Percentiles rank a stretch among this genome's conserved stretches.
phyloP scores from a whole-genome alignment of 495 filamentous ascomycete genomes.

The Annulohypoxylon stygium region DNA sequence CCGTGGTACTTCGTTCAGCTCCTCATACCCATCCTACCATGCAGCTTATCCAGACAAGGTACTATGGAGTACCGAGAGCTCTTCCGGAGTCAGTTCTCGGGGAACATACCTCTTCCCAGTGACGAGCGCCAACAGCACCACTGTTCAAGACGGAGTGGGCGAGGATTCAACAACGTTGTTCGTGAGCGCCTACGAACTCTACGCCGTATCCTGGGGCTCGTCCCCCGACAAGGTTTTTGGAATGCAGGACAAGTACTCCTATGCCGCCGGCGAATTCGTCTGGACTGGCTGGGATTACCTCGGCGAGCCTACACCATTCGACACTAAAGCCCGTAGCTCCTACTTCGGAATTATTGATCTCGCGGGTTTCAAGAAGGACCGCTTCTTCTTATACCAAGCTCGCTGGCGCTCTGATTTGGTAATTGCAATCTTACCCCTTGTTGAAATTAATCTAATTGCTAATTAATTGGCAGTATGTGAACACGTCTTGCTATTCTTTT shows the following conservation, averaged over 20 bases:
- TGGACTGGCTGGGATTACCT: slow-evolving; percentile 67
- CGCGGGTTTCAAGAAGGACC: slow-evolving; percentile 66
- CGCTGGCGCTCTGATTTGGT: slow-evolving; percentile 59
- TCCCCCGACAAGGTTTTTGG: slow-evolving; percentile 64
- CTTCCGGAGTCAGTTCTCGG: slow-evolving; percentile 58
- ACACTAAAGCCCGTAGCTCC: slow-evolving; percentile 56
- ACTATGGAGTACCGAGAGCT: slow-evolving; percentile 59
- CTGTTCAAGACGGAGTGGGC: slow-evolving; percentile 45
- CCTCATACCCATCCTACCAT: slow-evolving; percentile 56
- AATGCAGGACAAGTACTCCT: slow-evolving; percentile 59
- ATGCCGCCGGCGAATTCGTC: slow-evolving; percentile 63
- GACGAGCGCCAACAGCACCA: slow-evolving; percentile 49
- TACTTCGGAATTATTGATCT: slow-evolving; percentile 65
- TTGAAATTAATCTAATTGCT: slow-evolving; percentile 10
- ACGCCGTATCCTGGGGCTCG: slow-evolving; percentile 56
- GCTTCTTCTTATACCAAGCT: slow-evolving; percentile 63
- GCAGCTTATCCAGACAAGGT: slow-evolving; percentile 58
- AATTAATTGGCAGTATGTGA: slow-evolving; percentile 35
- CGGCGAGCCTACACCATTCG: slow-evolving; percentile 63
- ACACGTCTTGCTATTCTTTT: background rate
- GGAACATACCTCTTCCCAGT: slow-evolving; percentile 67
- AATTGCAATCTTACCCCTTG: background rate
- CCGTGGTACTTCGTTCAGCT: slow-evolving; percentile 48
- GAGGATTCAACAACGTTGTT: slow-evolving; percentile 44
- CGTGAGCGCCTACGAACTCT: slow-evolving; percentile 64